Percentiles rank a stretch among this genome's conserved stretches.
Conservation (phyloP, 352 stramenopile genomes). For the Phytophthora melonis region DNA sequence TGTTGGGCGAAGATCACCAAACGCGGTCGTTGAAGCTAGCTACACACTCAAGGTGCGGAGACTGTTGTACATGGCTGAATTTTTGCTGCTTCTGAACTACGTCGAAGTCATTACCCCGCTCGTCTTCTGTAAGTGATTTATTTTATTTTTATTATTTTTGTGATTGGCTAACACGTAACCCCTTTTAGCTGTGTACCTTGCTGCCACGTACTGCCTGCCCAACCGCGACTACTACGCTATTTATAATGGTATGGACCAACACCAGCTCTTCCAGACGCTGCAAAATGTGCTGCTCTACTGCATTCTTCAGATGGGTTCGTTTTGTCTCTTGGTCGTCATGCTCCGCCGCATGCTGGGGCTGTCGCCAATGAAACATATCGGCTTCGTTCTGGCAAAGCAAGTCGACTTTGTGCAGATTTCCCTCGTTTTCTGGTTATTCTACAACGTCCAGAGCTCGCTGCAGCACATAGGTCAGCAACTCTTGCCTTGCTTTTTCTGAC, state of each 20-base stretch:
- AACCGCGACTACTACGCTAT: slow-evolving; percentile 23
- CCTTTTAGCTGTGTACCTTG: slow-evolving; percentile 8
- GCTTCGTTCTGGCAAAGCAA: slow-evolving; percentile 45
- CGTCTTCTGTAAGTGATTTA: not conserved
- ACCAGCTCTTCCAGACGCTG: slow-evolving; percentile 8
- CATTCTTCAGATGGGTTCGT: slow-evolving; percentile 6
- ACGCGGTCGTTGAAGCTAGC: not conserved
- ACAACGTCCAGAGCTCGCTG: slow-evolving; percentile 24
- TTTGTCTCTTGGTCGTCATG: not conserved
- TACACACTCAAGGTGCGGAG: not conserved
- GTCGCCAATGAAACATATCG: slow-evolving; percentile 32
- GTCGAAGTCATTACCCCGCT: not conserved
- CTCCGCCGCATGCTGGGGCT: slow-evolving; percentile 6
- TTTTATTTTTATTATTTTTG: too few relatives aligned
- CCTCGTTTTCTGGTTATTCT: slow-evolving; percentile 45
- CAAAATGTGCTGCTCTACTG: slow-evolving; percentile 12
- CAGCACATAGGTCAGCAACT: not conserved
- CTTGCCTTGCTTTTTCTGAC: not conserved
- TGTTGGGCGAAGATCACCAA: not conserved
- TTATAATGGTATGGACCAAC: not conserved
- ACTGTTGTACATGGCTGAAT: not conserved
- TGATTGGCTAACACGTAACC: too few relatives aligned
- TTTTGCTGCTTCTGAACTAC: not conserved
- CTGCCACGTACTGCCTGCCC: slow-evolving; percentile 10
- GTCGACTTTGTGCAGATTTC: slow-evolving; percentile 26